Conservation (phyloP, 495 filamentous ascomycete species). For the Amorphotheca resinae region DNA sequence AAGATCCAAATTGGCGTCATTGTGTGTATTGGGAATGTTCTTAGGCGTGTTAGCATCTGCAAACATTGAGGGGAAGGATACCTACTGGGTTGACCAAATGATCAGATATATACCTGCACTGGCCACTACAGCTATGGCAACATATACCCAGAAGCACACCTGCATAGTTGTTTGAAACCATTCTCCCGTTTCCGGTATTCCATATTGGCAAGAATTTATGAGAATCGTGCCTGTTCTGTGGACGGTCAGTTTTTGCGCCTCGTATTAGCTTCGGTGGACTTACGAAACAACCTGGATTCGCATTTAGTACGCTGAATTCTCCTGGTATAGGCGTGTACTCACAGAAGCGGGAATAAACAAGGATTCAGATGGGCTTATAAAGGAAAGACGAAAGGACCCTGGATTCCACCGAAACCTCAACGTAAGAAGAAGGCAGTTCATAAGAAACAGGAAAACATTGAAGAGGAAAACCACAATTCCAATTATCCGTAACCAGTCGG, state of each 20-base stretch:
- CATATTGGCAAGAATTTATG: slow-evolving; percentile 71
- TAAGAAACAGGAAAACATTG: slow-evolving; percentile 59
- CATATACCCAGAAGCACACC: slow-evolving; percentile 64
- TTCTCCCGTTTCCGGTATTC: slow-evolving; percentile 45
- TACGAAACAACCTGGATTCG: slow-evolving; percentile 32
- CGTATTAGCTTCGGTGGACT: slow-evolving; percentile 5
- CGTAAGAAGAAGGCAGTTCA: slow-evolving; percentile 54
- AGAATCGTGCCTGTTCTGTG: slow-evolving; percentile 59
- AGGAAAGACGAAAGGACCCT: slow-evolving; percentile 57
- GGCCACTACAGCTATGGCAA: slow-evolving; percentile 46
- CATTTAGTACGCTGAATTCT: slow-evolving; percentile 19
- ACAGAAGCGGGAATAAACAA: slow-evolving; percentile 68
- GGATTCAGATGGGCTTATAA: slow-evolving; percentile 67
- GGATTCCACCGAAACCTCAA: slow-evolving; percentile 59
- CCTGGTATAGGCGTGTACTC: slow-evolving; percentile 21
- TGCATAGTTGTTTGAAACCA: slow-evolving; percentile 56
- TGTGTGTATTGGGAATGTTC: slow-evolving; percentile 64
- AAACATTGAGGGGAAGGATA: neutral
- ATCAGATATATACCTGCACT: slow-evolving; percentile 62
- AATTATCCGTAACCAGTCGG: slow-evolving; percentile 55
- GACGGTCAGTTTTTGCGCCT: neutral
- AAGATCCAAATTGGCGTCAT: slow-evolving; percentile 95
- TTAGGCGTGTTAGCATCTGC: slow-evolving; percentile 7
- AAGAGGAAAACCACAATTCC: slow-evolving; percentile 65
- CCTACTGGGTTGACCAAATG: slow-evolving; percentile 47